Evolutionary conservation across 2,329 filamentous ascomycete species (phyloP).

Genomic region (Diaporthe vaccinii): DNA sequence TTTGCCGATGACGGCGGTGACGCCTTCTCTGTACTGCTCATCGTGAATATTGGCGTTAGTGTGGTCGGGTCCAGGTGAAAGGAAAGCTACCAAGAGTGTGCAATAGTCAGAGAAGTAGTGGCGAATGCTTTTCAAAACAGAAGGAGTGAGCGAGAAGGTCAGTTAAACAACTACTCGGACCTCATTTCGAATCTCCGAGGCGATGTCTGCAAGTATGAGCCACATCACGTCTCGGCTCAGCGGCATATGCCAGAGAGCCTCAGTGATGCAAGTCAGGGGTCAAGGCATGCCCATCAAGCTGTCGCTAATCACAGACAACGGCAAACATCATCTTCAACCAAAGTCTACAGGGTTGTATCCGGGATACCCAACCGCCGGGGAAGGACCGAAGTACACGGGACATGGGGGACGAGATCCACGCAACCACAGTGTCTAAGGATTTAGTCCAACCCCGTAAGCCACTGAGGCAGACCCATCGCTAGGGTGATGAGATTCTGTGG

Average conservation of each 20-base stretch:
- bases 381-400: slow-evolving; percentile 19
- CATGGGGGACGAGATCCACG: slow-evolving; percentile 8
- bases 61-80: not conserved
- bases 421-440: not conserved
- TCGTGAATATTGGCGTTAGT: not conserved
- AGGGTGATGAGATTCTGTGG: slow-evolving; percentile 7
- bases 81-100: not conserved
- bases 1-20: slow-evolving; percentile 31
- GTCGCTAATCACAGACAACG: not conserved
- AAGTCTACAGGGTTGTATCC: slow-evolving; percentile 6
- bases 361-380: slow-evolving; percentile 17
- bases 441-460: not conserved
- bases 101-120: not conserved
- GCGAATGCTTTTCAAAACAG: not conserved
- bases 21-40: slow-evolving; percentile 35
- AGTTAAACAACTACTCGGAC: slow-evolving; percentile 9
- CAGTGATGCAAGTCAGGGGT: slow-evolving; percentile 7
- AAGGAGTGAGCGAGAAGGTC: not conserved
- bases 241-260: not conserved
- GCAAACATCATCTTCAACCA: slow-evolving; percentile 2
- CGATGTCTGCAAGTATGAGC: not conserved
- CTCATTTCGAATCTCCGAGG: slow-evolving; percentile 17
- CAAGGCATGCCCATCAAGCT: not conserved
- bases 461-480: not conserved
- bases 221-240: slow-evolving; percentile 16